Evolutionary conservation across 176 grass and related monocot species (phyloP).

Genomic region (Ensete glaucum): DNA sequence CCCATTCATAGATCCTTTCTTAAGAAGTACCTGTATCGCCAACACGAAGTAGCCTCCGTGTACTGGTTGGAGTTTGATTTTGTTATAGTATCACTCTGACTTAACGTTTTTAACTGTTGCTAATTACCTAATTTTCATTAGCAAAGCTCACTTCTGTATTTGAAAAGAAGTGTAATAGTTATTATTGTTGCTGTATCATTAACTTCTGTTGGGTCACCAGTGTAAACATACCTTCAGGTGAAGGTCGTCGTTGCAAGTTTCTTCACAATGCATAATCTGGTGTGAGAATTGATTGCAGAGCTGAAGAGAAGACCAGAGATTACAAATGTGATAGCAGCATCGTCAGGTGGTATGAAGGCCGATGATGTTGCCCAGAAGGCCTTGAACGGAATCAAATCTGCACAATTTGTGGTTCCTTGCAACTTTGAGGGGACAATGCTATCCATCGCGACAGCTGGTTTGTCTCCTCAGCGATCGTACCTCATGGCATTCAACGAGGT

Average conservation of each 20-base stretch:
- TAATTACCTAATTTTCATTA: no score
- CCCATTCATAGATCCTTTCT: no score
- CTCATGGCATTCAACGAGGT: slow-evolving; percentile 57
- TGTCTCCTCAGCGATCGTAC: slow-evolving; percentile 71
- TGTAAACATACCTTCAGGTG: no score
- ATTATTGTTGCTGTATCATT: no score
- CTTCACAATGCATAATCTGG: not conserved
- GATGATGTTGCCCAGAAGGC: slow-evolving; percentile 69
- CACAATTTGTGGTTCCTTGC: slow-evolving; percentile 62
- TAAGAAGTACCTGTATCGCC: no score
- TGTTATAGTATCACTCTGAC: no score
- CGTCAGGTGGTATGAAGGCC: slow-evolving; percentile 67
- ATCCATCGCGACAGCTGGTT: slow-evolving; percentile 69
- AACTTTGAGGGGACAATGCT: slow-evolving; percentile 80
- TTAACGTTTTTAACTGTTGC: no score
- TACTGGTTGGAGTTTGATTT: no score
- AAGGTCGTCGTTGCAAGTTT: not conserved
- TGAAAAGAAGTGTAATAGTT: no score
- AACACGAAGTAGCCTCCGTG: no score
- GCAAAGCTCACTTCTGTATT: no score
- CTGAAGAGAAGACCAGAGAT: slow-evolving; percentile 60
- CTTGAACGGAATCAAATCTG: slow-evolving; percentile 65
- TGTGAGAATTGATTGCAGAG: slow-evolving; percentile 40
- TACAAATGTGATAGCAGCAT: slow-evolving; percentile 58
- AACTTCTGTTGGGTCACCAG: no score